Conservation (phyloP, 2,329 filamentous ascomycete genomes). For the Colletotrichum neosansevieriae region DNA sequence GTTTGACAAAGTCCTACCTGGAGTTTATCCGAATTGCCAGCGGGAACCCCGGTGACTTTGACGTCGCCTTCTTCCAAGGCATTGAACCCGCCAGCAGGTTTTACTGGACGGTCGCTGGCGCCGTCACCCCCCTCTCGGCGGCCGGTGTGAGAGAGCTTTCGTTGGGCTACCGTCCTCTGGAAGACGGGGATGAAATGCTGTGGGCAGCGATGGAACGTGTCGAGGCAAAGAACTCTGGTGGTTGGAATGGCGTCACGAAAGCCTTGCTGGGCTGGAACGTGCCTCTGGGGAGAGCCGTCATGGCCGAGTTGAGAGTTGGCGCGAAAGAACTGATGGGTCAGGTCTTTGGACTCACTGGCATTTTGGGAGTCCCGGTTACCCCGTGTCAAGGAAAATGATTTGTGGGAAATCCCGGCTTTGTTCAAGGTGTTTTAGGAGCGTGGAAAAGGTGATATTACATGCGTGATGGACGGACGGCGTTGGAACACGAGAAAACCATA, state of each 20-base stretch:
- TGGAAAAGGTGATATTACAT: rapidly evolving
- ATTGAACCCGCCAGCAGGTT: conserved; percentile 44
- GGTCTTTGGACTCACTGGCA: conserved; percentile 43
- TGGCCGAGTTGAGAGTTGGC: conserved; percentile 41
- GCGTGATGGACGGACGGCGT: background rate
- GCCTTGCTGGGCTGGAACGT: conserved; percentile 24
- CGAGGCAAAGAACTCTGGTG: conserved; percentile 12
- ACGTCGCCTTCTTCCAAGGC: conserved; percentile 44
- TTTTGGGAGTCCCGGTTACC: conserved; percentile 43
- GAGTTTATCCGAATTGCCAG: conserved; percentile 45
- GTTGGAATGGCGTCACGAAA: conserved; percentile 10
- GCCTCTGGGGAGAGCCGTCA: conserved; percentile 35
- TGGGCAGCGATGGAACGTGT: conserved; percentile 21
- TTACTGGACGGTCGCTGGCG: conserved; percentile 44
- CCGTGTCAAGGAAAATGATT: background rate
- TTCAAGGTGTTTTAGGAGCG: background rate
- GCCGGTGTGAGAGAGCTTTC: conserved; percentile 23
- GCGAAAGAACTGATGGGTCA: conserved; percentile 44
- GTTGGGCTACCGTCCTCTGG: conserved; percentile 19
- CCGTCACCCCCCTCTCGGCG: background rate
- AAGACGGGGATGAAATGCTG: conserved; percentile 21
- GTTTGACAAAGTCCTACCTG: conserved; percentile 48
- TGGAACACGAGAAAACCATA: background rate
- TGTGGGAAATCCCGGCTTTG: background rate
- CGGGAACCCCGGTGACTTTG: conserved; percentile 42